Base-by-base conservation (phyloP, 2,329 filamentous ascomycete genomes). In the Xylaria multiplex region DNA sequence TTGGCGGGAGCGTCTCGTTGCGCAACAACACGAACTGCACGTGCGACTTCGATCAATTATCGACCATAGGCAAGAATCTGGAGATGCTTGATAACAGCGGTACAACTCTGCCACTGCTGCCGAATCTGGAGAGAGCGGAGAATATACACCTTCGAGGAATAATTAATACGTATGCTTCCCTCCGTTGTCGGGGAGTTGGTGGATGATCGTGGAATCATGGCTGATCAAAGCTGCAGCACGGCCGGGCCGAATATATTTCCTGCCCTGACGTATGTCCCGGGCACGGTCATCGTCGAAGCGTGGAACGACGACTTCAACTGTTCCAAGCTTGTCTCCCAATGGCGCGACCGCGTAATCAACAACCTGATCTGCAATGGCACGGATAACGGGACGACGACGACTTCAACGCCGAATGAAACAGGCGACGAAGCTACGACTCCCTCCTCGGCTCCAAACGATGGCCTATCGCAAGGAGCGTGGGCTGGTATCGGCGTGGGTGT, bases 301-400 rank as follows among this genome's bases (percentile, higher is more conserved):
- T 52, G 45, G 57, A 59, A 59, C 22, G 50, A 22, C 57, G 57
- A 59, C 11, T 59, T 59, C 57, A 43, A 60, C 37, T 53, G 48
- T 6, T 46, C 58, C 4, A 37, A 60, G n/a, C 57, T 59, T 8
- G 22, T 59, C 3, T n/a, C 6, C 6, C 57, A 59, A 35, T 16
- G 27, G 19, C 45, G 24, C 19, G 57, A 19, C 40, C 35, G 57
- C 7, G 42, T 59, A 19, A 59, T 59, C 16, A 32, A 37, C 1
- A 19, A 52, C 30, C 37, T 60, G 2, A 24, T 45, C 24, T 60
- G 58, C 48, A 60, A 53, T 14, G 48, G 58, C 16, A 60, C 48
- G 14, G 58, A 45, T 40, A 40, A 40, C 37, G 37, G 11, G 37
- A 40, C 37, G 11, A 27, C 27, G 27, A 40, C 37, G 37, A 40